Percentiles rank a stretch among this genome's conserved stretches.
Conservation (phyloP, 202 grass and related monocot genomes). For the Eragrostis tef region DNA sequence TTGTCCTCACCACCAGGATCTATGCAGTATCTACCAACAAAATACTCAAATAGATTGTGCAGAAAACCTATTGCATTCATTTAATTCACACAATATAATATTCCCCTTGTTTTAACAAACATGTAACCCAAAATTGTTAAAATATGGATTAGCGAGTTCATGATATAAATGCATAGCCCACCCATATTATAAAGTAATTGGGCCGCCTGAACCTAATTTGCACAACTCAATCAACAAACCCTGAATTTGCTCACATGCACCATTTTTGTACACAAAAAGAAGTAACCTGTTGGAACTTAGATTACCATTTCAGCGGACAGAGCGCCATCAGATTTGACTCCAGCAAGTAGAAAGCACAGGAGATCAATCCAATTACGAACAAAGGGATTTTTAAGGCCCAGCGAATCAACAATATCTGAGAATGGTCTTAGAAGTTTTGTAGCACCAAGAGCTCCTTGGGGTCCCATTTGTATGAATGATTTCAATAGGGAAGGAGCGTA, state of each 20-base stretch:
- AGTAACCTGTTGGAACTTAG: constrained; percentile 32
- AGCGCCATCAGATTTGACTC: constrained; percentile 89
- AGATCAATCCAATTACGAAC: constrained; percentile 89
- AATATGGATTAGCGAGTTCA: constrained; percentile 12
- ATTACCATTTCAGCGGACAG: constrained; percentile 95
- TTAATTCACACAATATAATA: background rate
- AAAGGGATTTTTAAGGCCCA: constrained; percentile 80
- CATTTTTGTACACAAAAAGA: background rate
- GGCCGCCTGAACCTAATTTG: constrained; percentile 11
- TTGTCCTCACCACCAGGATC: background rate
- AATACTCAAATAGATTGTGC: background rate
- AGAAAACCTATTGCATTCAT: constrained; percentile 7
- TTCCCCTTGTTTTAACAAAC: background rate
- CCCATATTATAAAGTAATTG: background rate
- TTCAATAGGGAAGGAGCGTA: constrained; percentile 88
- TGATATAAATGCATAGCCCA: background rate
- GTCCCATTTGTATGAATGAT: constrained; percentile 92
- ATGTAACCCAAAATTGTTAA: background rate
- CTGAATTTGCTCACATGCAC: background rate
- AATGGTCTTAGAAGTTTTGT: constrained; percentile 91
- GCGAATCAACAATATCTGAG: constrained; percentile 80
- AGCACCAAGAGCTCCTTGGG: constrained; percentile 73
- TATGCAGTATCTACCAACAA: background rate
- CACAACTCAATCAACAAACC: background rate
- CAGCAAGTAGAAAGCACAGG: constrained; percentile 91